Evolutionary conservation across 2,329 filamentous ascomycete genomes (phyloP), one percentile per base, ranked within the genome.

Genomic region (Chrysosporium queenslandicum): DNA sequence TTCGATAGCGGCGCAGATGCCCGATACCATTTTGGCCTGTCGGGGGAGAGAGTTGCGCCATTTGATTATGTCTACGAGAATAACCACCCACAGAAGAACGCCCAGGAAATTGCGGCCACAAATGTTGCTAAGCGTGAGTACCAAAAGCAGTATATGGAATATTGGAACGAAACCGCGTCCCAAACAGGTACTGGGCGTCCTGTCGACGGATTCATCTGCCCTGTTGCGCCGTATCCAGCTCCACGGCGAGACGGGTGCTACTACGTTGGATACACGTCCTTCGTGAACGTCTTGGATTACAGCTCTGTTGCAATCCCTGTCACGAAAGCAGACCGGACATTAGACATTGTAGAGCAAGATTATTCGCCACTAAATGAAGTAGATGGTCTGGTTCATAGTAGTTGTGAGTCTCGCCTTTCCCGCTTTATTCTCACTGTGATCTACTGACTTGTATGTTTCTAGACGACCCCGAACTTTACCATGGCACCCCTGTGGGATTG

Each of bases 241-340:
- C 64, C 69, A 0, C 60, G 67, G 8, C 72, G 70, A 6, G 55
- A 60, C 2, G 61, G 71, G 52, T 80, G 71, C 59, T 70, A 67
- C 14, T 71, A 74, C 56, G 67, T 72, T 52, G 74, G 69, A 41
- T 77, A 76, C 54, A 68, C 66, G 1, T 58, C 59, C 1, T 71
- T 69, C 11, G 68, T 80, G 41, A 83, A 82, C 57, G 45, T 78
- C 16, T 57, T 81, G 16, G 78, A 82, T 59, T 82, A 82, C 53
- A 77, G 74, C 1, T 68, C 68, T 29, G 72, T 74, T 0, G 70
- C 76, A 1, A 68, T 83, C 16, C 80, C 80, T 0, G 76, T 82
- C 1, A 80, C 77, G 0, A 71, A 63, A 40, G 77, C 73, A 0
- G 72, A 81, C 53, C 75, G 76, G 59, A 60, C 49, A 0, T 47